Conservation (phyloP, 139 green algal species). For the Chlamydomonas incerta region DNA sequence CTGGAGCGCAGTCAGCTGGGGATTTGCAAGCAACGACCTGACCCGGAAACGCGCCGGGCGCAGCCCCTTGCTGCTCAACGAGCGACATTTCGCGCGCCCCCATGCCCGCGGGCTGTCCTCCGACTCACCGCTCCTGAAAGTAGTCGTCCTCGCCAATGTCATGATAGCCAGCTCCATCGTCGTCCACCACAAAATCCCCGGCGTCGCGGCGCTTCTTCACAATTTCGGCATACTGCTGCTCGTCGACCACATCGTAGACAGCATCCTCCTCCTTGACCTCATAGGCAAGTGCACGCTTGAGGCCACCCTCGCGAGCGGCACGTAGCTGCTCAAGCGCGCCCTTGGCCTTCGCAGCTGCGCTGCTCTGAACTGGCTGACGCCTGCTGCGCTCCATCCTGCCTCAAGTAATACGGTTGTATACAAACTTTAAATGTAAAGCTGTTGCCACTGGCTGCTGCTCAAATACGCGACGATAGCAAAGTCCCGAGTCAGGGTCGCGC, state of each 20-base stretch:
- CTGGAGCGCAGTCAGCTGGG: too few relatives aligned
- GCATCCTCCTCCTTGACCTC: slow-evolving; percentile 84
- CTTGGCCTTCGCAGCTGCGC: slow-evolving; percentile 10
- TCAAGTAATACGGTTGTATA: background rate
- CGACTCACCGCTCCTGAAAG: slow-evolving; percentile 45
- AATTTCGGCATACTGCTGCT: slow-evolving; percentile 90
- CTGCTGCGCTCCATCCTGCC: slow-evolving; percentile 40
- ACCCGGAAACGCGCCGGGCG: too few relatives aligned
- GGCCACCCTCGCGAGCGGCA: slow-evolving; percentile 52
- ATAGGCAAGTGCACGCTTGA: slow-evolving; percentile 71
- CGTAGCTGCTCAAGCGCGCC: slow-evolving; percentile 52
- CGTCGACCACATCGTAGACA: slow-evolving; percentile 93
- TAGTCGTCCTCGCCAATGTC: slow-evolving; percentile 94
- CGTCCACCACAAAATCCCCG: slow-evolving; percentile 87
- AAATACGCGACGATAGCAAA: background rate
- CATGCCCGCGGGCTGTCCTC: background rate
- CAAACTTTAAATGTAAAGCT: background rate
- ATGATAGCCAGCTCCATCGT: slow-evolving; percentile 84
- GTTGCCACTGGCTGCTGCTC: too few relatives aligned
- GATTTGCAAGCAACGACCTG: too few relatives aligned
- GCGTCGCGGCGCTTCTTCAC: slow-evolving; percentile 82
- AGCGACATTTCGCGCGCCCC: background rate
- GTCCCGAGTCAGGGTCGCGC: background rate
- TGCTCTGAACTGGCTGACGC: slow-evolving; percentile 16
- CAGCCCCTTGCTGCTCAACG: too few relatives aligned